Evolutionary conservation across 2,329 filamentous ascomycete species (phyloP), one percentile per base, ranked within the genome.

Genomic region (Cordyceps fumosorosea): DNA sequence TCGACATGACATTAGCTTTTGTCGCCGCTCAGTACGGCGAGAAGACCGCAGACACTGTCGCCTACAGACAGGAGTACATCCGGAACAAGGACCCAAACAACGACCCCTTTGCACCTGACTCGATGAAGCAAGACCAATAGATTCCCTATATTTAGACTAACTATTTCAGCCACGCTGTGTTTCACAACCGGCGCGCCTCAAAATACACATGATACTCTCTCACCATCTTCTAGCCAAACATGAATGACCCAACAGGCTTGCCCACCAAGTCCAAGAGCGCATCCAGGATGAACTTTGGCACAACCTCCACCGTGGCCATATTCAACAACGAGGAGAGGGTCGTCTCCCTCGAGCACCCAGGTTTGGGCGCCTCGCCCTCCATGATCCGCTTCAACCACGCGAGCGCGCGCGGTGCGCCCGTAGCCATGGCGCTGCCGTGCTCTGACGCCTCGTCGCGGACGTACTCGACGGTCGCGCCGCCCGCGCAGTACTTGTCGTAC

Each of bases 11-110:
- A 12, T 75, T 71, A 63, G 73, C 69, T 0, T 76, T 68, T 40
- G 55, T 65, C 29, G 58, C 50, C 8, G 57, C 54, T 12, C 55
- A 64, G 10, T 87, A 79, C 70, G 84, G 84, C 2, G 76, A 79
- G 53, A 76, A 79, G 1, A 70, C 76, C 16, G 84, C 84, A 1
- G 69, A 73, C 26, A 67, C 67, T 0, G 71, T 86, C 34, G 82
- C 83, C 2, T 73, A 79, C 57, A 69, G 66, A 34, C 79, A 84
- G 63, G 87, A 89, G 73, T 88, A 88, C 72, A 78, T 79, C 14
- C 79, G 84, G 48, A 80, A 82, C 52, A 70, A 59, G 5, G 80
- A 88, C 66, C 59, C 79, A 1, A 71, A 65, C 3, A 68, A 74
- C 20, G 86, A 89, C 72, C 81, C 82, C 0, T 89, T 86, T 76